Percentiles rank a stretch among this genome's conserved stretches.
phyloP scores from a whole-genome alignment of 2,329 filamentous ascomycete genomes.

The Cladosporium sp. region DNA sequence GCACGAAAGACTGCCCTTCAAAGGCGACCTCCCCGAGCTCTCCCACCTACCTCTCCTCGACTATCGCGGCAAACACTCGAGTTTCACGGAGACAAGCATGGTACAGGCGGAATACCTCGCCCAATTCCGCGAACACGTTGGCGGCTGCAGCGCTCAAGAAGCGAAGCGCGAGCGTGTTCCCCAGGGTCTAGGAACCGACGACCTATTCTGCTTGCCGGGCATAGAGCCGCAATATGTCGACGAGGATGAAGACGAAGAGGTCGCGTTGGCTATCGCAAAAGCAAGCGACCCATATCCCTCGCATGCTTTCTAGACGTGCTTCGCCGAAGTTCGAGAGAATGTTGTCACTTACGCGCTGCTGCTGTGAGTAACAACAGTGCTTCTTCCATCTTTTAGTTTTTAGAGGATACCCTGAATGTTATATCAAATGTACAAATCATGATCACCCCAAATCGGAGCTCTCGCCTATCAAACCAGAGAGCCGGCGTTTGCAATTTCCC shows the following conservation, averaged over 20 bases:
- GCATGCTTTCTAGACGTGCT: background rate
- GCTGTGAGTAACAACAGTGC: no score
- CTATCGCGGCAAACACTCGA: constrained; percentile 56
- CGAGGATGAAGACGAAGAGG: constrained; percentile 15
- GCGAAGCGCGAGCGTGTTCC: constrained; percentile 29
- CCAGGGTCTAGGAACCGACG: constrained; percentile 41
- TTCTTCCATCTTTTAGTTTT: background rate
- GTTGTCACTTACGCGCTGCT: no score
- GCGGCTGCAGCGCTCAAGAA: constrained; percentile 54
- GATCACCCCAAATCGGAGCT: background rate
- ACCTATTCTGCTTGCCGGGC: constrained; percentile 60
- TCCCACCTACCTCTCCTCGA: constrained; percentile 54
- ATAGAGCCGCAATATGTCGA: constrained; percentile 22
- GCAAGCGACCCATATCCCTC: constrained; percentile 3
- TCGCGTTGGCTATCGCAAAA: constrained; percentile 9
- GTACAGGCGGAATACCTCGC: constrained; percentile 50
- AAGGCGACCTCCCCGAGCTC: constrained; percentile 45
- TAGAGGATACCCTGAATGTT: constrained; percentile 9
- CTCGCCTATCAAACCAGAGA: no score
- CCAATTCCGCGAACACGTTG: constrained; percentile 59
- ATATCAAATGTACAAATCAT: background rate
- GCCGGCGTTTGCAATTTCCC: background rate
- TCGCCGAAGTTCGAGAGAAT: no score
- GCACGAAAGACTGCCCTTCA: constrained; percentile 44
- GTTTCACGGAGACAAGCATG: constrained; percentile 36